Evolutionary conservation across 805 yeast genomes (phyloP).

Genomic region (Zygosaccharomyces lentus): DNA sequence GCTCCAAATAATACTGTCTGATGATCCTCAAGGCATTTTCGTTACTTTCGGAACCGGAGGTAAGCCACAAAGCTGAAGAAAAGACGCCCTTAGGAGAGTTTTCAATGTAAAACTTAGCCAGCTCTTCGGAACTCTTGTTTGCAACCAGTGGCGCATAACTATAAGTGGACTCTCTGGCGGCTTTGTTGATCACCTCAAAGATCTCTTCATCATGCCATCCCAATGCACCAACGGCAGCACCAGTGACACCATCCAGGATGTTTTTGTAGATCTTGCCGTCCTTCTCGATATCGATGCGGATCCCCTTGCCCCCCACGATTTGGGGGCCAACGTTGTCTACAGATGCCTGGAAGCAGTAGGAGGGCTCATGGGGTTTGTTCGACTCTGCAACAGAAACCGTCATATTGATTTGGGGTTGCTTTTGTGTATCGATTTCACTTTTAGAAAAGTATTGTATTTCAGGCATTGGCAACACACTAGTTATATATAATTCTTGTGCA

Average conservation of each 20-base stretch:
- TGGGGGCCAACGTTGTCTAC: constrained; percentile 38
- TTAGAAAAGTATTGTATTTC: neutral
- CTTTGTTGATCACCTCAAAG: constrained; percentile 37
- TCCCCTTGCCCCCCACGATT: constrained; percentile 43
- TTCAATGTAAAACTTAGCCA: constrained; percentile 41
- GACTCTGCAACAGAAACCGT: constrained; percentile 1
- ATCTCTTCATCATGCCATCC: constrained; percentile 41
- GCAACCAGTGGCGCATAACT: constrained; percentile 34
- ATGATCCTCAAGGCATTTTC: constrained; percentile 62
- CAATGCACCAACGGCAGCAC: constrained; percentile 50
- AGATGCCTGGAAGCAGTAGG: constrained; percentile 43
- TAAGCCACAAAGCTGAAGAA: constrained; percentile 43
- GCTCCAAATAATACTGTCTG: constrained; percentile 43
- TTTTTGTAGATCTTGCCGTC: constrained; percentile 36
- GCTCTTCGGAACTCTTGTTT: constrained; percentile 40
- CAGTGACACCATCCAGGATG: constrained; percentile 44
- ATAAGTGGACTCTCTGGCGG: constrained; percentile 37
- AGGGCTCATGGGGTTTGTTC: constrained; percentile 17
- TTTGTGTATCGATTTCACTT: neutral
- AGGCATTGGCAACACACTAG: neutral
- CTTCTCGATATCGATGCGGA: constrained; percentile 39
- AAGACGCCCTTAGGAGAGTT: constrained; percentile 40
- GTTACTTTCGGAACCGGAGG: constrained; percentile 64
- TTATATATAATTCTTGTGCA: too few relatives aligned
- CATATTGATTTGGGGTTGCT: neutral